These are phyloP conservation scores for Metschnikowia hibisci DNA, from an alignment of 805 yeast genomes.

Conservation along the genomic window DNA sequence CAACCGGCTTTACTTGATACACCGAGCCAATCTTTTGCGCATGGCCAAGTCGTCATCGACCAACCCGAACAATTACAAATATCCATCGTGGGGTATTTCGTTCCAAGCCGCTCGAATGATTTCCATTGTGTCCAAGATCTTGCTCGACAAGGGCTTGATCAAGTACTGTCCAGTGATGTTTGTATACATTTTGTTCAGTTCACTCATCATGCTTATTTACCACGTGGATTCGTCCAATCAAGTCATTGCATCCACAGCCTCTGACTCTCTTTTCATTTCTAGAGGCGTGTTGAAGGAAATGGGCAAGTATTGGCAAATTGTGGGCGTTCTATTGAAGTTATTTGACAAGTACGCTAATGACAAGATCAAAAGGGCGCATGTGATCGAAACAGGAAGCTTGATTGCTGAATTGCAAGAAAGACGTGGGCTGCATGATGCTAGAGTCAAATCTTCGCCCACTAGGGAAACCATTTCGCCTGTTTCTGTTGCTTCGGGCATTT, in stretches of 20 bases:
- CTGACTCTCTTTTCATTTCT: slow-evolving; percentile 38
- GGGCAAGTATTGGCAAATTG: slow-evolving; percentile 38
- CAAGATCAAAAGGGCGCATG: slow-evolving; percentile 38
- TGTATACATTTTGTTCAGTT: slow-evolving; percentile 57
- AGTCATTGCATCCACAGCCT: slow-evolving; percentile 39
- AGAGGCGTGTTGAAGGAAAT: slow-evolving; percentile 37
- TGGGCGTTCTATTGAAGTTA: slow-evolving; percentile 32
- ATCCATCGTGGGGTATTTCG: slow-evolving; percentile 78
- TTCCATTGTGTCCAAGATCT: slow-evolving; percentile 55
- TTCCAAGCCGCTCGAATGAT: slow-evolving; percentile 80
- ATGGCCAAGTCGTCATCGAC: slow-evolving; percentile 42
- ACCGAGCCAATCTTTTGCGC: slow-evolving; percentile 60
- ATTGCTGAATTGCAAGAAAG: slow-evolving; percentile 38
- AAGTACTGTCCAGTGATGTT: slow-evolving; percentile 54
- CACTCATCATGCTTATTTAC: slow-evolving; percentile 67
- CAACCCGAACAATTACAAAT: slow-evolving; percentile 42
- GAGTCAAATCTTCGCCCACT: not conserved
- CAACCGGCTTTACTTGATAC: slow-evolving; percentile 65
- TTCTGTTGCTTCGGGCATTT: slow-evolving; percentile 6
- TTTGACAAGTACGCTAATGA: slow-evolving; percentile 43
- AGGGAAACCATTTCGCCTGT: not conserved
- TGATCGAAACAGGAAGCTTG: slow-evolving; percentile 36
- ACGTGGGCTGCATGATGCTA: slow-evolving; percentile 1
- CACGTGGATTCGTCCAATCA: slow-evolving; percentile 50
- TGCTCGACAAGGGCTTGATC: slow-evolving; percentile 48